Percentiles rank a stretch among this genome's conserved stretches.
Evolutionary conservation across 768 basidiomycete species (phyloP).

Genomic region (Collybia nuda): DNA sequence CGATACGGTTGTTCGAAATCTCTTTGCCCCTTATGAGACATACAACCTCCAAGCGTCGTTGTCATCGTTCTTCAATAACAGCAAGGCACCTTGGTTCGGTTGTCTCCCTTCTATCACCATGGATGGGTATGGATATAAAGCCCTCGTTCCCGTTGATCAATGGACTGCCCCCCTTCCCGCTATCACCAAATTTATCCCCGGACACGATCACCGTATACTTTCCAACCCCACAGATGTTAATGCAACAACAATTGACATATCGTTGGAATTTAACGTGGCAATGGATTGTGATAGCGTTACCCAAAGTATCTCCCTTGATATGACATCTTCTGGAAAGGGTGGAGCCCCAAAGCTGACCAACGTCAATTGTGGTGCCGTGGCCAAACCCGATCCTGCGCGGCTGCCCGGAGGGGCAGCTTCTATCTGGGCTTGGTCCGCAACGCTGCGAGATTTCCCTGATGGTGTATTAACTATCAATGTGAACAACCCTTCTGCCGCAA

Average conservation of each 20-base stretch:
- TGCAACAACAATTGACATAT: conserved; percentile 62
- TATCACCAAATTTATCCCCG: conserved; percentile 79
- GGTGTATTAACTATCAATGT: conserved; percentile 79
- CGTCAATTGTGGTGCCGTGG: conserved; percentile 48
- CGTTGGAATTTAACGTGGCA: conserved; percentile 72
- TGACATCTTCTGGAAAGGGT: conserved; percentile 68
- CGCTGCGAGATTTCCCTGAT: conserved; percentile 73
- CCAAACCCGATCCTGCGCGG: conserved; percentile 44
- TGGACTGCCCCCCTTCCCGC: conserved; percentile 75
- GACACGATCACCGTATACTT: conserved; percentile 79
- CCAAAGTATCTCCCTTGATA: conserved; percentile 58
- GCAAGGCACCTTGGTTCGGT: conserved; percentile 65
- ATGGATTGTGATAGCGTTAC: conserved; percentile 80
- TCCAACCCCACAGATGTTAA: conserved; percentile 43
- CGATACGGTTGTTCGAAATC: conserved; percentile 64
- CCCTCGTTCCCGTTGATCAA: conserved; percentile 62
- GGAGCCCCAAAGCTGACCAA: conserved; percentile 51
- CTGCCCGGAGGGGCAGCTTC: conserved; percentile 60
- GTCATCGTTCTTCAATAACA: conserved; percentile 60
- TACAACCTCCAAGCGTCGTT: conserved; percentile 68
- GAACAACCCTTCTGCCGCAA: conserved; percentile 47
- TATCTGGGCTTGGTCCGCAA: conserved; percentile 72
- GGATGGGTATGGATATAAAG: conserved; percentile 79
- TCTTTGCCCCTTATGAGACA: conserved; percentile 83
- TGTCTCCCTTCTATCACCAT: conserved; percentile 69